Evolutionary conservation across 352 stramenopile species (phyloP), one percentile per base, ranked within the genome.

Genomic region (Blastocystis sp.): DNA sequence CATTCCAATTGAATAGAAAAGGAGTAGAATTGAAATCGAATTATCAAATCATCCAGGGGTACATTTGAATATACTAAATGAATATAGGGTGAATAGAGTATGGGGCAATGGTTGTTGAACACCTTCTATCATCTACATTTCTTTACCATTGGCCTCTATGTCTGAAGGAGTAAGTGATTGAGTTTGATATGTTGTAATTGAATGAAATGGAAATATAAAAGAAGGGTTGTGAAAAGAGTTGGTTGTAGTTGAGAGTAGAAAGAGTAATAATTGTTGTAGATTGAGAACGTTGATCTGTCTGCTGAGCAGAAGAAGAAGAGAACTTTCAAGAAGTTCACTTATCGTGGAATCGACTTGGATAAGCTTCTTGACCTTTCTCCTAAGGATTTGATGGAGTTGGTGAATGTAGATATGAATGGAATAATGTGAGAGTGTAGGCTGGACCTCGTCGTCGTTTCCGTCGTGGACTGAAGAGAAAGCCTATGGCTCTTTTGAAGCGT

Each of bases 321-420:
- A 88, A 94, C 95, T 87, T 99, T 99, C 94, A 97, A 97, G 90
- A 99, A 99, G 92, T 99, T 99, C 90, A 98, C 94, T 88, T 99
- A 96, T 93, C 94, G 96, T 89, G 96, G 96, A 87, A 94, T 99
- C 86, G 96, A 99, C 90, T 91, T 99, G 36, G 96, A 99, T 89
- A 97, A 97, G 91, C 92, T 99, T 49, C 90, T 99, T 42, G 95
- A 99, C 91, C 16, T 87, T 38, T 97, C 95, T 91, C 95, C 97
- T 90, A 95, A 98, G 90, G 96, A 99, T 90, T 93, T 99, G 76
- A 97, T 98, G 94, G 94, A 98, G 87, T 90, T 99, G 87, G 93
- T 99, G 18, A 36, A 61, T 51, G 49, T 81, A 81, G 3, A 57
- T 67, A 44, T 81, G 11, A 64, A n/a, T n/a, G 29, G 24, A 11